phyloP scores from a whole-genome alignment of 768 basidiomycete genomes.

The Tylopilus felleus region DNA sequence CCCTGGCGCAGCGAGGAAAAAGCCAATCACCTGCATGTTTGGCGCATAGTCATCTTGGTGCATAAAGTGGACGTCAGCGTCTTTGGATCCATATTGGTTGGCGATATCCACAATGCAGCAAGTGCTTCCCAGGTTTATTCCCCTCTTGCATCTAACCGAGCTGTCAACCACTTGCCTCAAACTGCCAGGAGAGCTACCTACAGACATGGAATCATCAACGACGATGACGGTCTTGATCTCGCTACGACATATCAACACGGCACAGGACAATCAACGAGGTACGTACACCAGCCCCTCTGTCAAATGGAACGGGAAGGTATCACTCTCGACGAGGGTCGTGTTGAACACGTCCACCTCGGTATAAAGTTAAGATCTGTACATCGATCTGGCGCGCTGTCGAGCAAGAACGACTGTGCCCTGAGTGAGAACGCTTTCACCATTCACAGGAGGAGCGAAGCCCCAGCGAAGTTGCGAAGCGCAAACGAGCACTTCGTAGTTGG shows the following conservation, averaged over 20 bases:
- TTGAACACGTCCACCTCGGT: slow-evolving; percentile 25
- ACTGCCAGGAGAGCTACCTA: slow-evolving; percentile 1
- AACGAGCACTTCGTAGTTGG: slow-evolving; percentile 35
- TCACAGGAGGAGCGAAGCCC: slow-evolving; percentile 22
- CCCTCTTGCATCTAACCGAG: slow-evolving; percentile 38
- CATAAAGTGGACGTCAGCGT: slow-evolving; percentile 43
- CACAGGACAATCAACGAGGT: background rate
- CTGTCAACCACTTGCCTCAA: background rate
- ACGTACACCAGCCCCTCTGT: slow-evolving; percentile 28
- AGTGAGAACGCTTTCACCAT: slow-evolving; percentile 9
- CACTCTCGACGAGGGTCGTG: slow-evolving; percentile 24
- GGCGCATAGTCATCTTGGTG: slow-evolving; percentile 32
- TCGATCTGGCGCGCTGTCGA: slow-evolving; percentile 12
- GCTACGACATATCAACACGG: slow-evolving; percentile 17
- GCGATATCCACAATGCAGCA: slow-evolving; percentile 38
- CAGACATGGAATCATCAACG: slow-evolving; percentile 41
- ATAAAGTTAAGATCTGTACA: background rate
- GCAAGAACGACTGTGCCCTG: slow-evolving; percentile 33
- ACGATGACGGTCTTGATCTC: slow-evolving; percentile 42
- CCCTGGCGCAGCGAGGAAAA: background rate
- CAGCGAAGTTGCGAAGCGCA: slow-evolving; percentile 34
- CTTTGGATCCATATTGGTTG: slow-evolving; percentile 35
- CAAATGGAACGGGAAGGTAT: slow-evolving; percentile 20
- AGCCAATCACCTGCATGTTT: slow-evolving; percentile 22
- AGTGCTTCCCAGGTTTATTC: slow-evolving; percentile 38